Conservation (phyloP, 306 rosid genomes). For the Rosa lucieae region DNA sequence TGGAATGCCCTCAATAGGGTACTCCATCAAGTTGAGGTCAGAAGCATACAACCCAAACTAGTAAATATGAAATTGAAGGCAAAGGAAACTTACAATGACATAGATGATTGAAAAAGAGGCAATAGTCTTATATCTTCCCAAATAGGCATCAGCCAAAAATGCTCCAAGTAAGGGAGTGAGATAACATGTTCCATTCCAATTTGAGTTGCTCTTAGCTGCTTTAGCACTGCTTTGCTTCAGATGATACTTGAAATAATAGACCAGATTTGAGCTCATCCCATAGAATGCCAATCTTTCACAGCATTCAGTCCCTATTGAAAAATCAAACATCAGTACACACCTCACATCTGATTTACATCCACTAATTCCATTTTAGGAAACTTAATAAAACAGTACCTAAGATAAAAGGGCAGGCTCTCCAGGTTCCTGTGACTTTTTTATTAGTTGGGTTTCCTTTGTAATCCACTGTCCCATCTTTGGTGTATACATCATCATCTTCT, state of each 20-base stretch:
- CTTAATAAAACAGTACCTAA: slow-evolving; percentile 42
- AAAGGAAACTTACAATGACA: slow-evolving; percentile 50
- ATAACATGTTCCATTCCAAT: slow-evolving; percentile 82
- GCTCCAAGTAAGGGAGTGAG: slow-evolving; percentile 78
- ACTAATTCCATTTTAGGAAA: too few species aligned
- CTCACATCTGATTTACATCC: background rate
- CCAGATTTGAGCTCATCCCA: slow-evolving; percentile 78
- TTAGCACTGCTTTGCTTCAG: slow-evolving; percentile 51
- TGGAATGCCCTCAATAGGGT: too few species aligned
- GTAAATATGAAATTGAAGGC: background rate
- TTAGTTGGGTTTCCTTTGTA: slow-evolving; percentile 60
- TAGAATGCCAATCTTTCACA: slow-evolving; percentile 80
- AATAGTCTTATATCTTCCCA: slow-evolving; percentile 82
- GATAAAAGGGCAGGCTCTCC: slow-evolving; percentile 85
- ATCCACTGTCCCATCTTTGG: slow-evolving; percentile 76
- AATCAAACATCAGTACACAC: background rate
- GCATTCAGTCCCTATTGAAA: slow-evolving; percentile 63
- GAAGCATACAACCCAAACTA: too few species aligned
- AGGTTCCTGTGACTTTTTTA: slow-evolving; percentile 65
- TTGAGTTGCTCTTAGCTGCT: slow-evolving; percentile 55
- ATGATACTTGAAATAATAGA: slow-evolving; percentile 52
- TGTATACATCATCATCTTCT: slow-evolving; percentile 36
- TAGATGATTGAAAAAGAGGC: slow-evolving; percentile 65
- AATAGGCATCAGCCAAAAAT: slow-evolving; percentile 73
- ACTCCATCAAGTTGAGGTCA: too few species aligned